Percentiles rank a stretch among this genome's conserved stretches.
These are phyloP conservation scores for Flaveria ramosissima DNA, from an alignment of 129 eudicot genomes.

Conservation along the genomic window DNA sequence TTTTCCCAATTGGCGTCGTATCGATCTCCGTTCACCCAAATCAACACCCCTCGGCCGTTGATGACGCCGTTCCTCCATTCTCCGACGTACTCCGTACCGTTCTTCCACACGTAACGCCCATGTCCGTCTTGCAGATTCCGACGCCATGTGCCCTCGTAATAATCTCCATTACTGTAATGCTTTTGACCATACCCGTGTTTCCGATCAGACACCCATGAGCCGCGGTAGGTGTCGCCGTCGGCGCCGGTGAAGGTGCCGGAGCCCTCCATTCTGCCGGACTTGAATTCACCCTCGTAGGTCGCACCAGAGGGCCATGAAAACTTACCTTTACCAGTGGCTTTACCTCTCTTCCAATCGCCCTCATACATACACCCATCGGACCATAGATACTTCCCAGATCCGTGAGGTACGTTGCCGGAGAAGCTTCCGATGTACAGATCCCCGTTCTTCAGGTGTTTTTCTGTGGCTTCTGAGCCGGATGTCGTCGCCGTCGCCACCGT, in stretches of 20 bases:
- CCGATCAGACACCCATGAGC: conserved; percentile 68
- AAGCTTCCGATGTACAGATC: conserved; percentile 86
- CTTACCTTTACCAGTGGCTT: conserved; percentile 86
- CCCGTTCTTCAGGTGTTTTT: conserved; percentile 75
- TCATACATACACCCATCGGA: conserved; percentile 95
- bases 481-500: not conserved
- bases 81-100: conserved; percentile 88
- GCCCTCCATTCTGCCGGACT: conserved; percentile 95
- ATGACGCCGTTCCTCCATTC: conserved; percentile 89
- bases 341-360: conserved; percentile 91
- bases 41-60: conserved; percentile 74
- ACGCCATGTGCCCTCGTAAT: conserved; percentile 74
- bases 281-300: conserved; percentile 87
- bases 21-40: conserved; percentile 69
- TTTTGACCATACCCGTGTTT: conserved; percentile 86
- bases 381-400: conserved; percentile 93
- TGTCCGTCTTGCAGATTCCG: conserved; percentile 76
- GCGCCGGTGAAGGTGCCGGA: conserved; percentile 82
- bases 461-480: conserved; percentile 29
- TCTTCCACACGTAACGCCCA: conserved; percentile 86
- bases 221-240: conserved; percentile 81
- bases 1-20: conserved; percentile 88
- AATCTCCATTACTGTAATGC: conserved; percentile 78
- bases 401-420: conserved; percentile 78
- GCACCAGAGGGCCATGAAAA: conserved; percentile 99